Evolutionary conservation across 495 filamentous ascomycete species (phyloP), one percentile per base, ranked within the genome.

Genomic region (Collariella sp.): DNA sequence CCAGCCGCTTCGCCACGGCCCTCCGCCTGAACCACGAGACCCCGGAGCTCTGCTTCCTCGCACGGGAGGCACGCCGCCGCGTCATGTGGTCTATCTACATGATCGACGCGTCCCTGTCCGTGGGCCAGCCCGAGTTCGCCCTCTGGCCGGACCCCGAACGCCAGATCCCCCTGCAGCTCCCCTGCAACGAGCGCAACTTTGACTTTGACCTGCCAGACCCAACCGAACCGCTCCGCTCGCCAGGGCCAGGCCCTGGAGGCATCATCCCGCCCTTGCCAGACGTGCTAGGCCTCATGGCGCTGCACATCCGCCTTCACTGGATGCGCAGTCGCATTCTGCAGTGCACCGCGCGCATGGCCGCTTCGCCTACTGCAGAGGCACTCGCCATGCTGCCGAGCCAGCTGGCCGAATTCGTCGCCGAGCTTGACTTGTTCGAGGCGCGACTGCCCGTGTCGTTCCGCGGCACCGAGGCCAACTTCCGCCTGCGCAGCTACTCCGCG

Each of bases 61-160:
- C 74, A 3, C 68, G 68, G 22, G 75, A 78, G 60, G 73, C 72
- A 0, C 68, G 74, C n/a, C 68, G 75, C 42, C 66, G 75, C 12
- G 63, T 78, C 26, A 76, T 78, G 75, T 78, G 75, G 75, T 70
- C 74, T 10, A 62, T 78, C 10, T 67, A 73, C 57, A 76, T 75
- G 52, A 72, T 76, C 52, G 75, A 78, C 58, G 68, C 72, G 6
- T 65, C 67, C 36, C 67, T 75, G 20, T 70, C 73, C 22, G 69
- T 66, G 29, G 73, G 75, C 16, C 70, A 74, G 47, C 56, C 65
- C 11, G 75, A 77, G 52, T 71, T 75, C 18, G 73, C 72, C 7
- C 57, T 78, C 10, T 74, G 74, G 67, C 54, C 66, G 2, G 69
- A 72, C 39, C 67, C 73, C 3, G 69, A 72, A 23, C 57, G 51